Percentiles rank a stretch among this genome's conserved stretches.
Conservation (phyloP, 176 grass and related monocot species). For the Hyparrhenia diplandra region DNA sequence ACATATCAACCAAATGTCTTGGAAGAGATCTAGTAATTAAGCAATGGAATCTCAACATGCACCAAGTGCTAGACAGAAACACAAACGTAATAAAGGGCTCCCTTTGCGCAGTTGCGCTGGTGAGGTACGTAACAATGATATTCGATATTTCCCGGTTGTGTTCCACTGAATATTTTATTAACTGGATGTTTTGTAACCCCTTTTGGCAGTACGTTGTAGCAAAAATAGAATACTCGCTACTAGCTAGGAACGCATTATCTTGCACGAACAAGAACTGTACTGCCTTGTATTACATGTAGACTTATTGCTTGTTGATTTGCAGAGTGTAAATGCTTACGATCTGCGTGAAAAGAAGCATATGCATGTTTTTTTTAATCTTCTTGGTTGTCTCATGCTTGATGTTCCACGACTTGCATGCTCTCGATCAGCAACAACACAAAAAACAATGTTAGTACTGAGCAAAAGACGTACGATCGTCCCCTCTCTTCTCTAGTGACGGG, state of each 20-base stretch:
- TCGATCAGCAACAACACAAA: neutral
- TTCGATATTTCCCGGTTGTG: too few relatives aligned
- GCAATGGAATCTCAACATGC: too few relatives aligned
- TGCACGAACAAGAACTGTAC: neutral
- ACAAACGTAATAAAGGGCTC: too few relatives aligned
- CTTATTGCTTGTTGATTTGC: neutral
- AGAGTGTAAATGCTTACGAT: neutral
- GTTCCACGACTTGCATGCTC: neutral
- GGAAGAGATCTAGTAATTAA: too few relatives aligned
- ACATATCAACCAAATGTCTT: too few relatives aligned
- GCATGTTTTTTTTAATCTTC: neutral
- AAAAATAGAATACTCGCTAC: neutral
- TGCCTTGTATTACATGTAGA: conserved; percentile 3
- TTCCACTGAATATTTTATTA: too few relatives aligned
- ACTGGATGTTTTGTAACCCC: neutral
- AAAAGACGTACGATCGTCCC: neutral
- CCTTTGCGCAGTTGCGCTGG: too few relatives aligned
- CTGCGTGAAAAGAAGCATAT: neutral
- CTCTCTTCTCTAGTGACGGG: neutral
- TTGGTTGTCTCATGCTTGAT: neutral
- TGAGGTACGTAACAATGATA: too few relatives aligned
- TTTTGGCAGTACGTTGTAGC: neutral
- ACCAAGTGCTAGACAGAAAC: too few relatives aligned
- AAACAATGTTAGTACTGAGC: neutral
- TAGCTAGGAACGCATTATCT: neutral